A percentile compares a stretch with the other conserved stretches of the same genome.
Conservation (phyloP, 2,329 filamentous ascomycete species). For the Trichoderma asperellum region DNA sequence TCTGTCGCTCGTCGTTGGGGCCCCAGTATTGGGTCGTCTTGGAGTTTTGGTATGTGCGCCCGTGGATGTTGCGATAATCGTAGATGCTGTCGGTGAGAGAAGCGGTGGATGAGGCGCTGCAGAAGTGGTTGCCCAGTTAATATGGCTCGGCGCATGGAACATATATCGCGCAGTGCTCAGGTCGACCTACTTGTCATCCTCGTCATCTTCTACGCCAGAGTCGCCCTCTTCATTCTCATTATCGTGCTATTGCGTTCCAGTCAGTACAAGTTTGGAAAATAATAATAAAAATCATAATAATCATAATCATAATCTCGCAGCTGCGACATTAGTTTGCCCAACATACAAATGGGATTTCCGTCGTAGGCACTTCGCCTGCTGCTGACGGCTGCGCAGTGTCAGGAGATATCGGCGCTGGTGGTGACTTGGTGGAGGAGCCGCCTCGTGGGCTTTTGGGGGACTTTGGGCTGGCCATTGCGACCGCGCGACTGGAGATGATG, state of each 20-base stretch:
- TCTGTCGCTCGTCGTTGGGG: slow-evolving; percentile 46
- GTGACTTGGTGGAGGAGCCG: slow-evolving; percentile 3
- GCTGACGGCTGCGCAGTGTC: background rate
- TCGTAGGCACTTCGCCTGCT: background rate
- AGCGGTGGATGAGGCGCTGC: slow-evolving; percentile 30
- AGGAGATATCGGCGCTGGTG: slow-evolving; percentile 4
- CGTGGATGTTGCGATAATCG: slow-evolving; percentile 46
- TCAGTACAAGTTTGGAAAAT: background rate
- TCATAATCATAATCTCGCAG: too few relatives aligned
- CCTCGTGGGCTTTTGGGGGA: background rate
- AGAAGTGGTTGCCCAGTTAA: background rate
- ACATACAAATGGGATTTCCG: slow-evolving; percentile 25
- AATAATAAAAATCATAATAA: background rate
- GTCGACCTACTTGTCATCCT: slow-evolving; percentile 13
- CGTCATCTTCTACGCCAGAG: slow-evolving; percentile 14
- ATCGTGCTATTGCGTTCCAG: background rate
- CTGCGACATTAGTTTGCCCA: background rate
- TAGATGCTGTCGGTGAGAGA: slow-evolving; percentile 42
- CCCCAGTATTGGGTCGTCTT: slow-evolving; percentile 44
- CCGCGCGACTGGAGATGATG: background rate
- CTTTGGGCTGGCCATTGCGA: slow-evolving; percentile 13
- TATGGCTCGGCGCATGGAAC: background rate
- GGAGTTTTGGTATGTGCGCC: slow-evolving; percentile 48
- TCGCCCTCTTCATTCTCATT: background rate
- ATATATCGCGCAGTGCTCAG: background rate